Conservation (phyloP, 768 basidiomycete genomes). For the Podaxis mareebaensis region DNA sequence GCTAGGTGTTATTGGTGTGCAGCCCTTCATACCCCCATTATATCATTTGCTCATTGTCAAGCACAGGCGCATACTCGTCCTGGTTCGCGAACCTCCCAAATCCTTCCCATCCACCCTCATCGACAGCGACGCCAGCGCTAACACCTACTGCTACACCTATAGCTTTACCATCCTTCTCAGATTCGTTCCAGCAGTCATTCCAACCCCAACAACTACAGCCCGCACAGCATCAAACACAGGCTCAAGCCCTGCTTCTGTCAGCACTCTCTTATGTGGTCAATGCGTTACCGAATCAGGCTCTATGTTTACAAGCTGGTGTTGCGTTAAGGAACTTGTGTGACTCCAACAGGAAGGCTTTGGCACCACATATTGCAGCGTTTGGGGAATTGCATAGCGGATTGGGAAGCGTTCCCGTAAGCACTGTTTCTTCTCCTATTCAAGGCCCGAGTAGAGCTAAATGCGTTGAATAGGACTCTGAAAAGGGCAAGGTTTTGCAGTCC, state of each 20-base stretch:
- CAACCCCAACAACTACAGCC: neutral
- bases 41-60: neutral
- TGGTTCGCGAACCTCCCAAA: conserved; percentile 66
- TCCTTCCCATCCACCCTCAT: conserved; percentile 18
- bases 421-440: neutral
- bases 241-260: conserved; percentile 50
- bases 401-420: conserved; percentile 68
- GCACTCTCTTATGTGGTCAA: conserved; percentile 70
- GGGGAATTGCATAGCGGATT: conserved; percentile 80
- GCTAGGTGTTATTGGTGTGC: conserved; percentile 71
- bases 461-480: conserved; percentile 68
- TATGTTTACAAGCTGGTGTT: conserved; percentile 75
- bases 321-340: conserved; percentile 88
- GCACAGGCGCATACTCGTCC: conserved; percentile 68
- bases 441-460: neutral
- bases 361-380: conserved; percentile 83
- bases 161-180: neutral
- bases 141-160: conserved; percentile 5
- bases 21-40: neutral
- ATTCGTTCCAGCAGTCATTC: neutral
- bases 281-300: conserved; percentile 62
- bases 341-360: conserved; percentile 81
- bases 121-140: conserved; percentile 10
- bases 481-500: conserved; percentile 87
- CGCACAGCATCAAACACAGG: conserved; percentile 29